Base-by-base conservation (phyloP, 2,329 filamentous ascomycete species). In the Trichocomaceae sp. region DNA sequence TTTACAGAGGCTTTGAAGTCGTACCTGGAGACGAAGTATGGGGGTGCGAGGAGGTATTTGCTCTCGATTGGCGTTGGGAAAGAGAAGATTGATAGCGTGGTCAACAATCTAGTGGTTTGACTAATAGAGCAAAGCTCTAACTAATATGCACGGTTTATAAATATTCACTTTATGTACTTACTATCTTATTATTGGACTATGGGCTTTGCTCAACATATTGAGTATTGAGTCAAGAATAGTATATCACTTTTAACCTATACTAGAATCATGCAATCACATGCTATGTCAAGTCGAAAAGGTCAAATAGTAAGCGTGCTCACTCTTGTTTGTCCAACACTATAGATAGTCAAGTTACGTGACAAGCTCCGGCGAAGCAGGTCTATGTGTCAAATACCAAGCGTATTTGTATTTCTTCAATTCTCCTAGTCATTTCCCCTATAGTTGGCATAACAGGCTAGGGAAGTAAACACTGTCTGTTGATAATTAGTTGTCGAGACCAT, bases 11-110 rank as follows among this genome's bases (percentile, higher is more conserved):
- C 74, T 10, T 77, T 90, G 3, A 69, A 76, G 26, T 66, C 62
- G 15, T 83, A 88, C 66, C 69, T 95, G 5, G 65, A 79, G 1
- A 68, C 74, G 3, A 77, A 72, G 51, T 87, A 90, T 68, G 87
- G 87, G 1, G 84, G 87, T 1, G 73, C 90, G 1, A 72, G 81
- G 33, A 69, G 65, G 9, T 95, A 95, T 70, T 71, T 92, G 55
- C 74, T 79, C 55, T 67, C 68, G 2, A 84, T 86, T 64, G 87
- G 86, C 0, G 79, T 88, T 57, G 70, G 66, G 8, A 61, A 69
- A 20, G 65, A 61, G 7, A 74, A 79, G 56, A 71, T 81, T 57
- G 61, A 71, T 52, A 64, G 61, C 50, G 62, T 75, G 49, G 59
- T 63, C 48, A 59, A 52, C 10, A 17, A 41, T 48, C 58, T 72